Base-by-base conservation (phyloP, 1,139 yeast genomes). In the Trichomonascaceae sp. region DNA sequence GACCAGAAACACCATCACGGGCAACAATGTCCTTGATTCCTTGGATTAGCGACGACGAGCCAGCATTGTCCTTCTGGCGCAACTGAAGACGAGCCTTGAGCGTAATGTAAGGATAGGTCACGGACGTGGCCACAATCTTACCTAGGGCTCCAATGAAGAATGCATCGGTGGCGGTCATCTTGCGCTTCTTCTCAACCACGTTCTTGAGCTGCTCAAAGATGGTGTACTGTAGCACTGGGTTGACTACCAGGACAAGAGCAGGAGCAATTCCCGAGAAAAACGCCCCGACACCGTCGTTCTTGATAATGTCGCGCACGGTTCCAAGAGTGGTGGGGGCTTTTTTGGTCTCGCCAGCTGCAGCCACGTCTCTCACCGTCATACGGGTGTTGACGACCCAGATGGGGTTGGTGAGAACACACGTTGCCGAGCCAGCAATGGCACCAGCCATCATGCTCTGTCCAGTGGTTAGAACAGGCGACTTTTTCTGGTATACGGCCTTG, bases 361-460 rank as follows among this genome's bases (percentile, higher is more conserved):
- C 23, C 35, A 51, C 41, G 51, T 57, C 62, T 31, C 52, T 49
- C 26, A 68, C 78, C 4, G 93, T 79, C 76, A 79, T 76, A 58
- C 94, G 67, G 2, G 95, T 84, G 53, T 84, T 84, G 36, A 89
- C 92, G 26, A 84, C 93, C 97, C 97, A 85, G 47, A 85, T 76
- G 25, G 97, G 97, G 57, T 87, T 87, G n/a, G 94, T 76, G 13
- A 79, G 69, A 16, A 81, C 64, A 38, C 87, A 81, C 2, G 96
- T 84, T 29, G 85, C 71, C 5, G 87, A 71, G 0, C 97, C 96
- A 2, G 96, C 93, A 47, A 81, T 64, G 1, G 92, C 79, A 13
- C 95, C 94, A 3, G 87, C 76, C 3, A 70, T 42, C 48, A 85
- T 78, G 37, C 87, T 74, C 56, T 85, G 93, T 9, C 68, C 38